Percentiles rank a stretch among this genome's conserved stretches.
phyloP scores from a whole-genome alignment of 2,329 filamentous ascomycete species.

The Penicillium sp. region DNA sequence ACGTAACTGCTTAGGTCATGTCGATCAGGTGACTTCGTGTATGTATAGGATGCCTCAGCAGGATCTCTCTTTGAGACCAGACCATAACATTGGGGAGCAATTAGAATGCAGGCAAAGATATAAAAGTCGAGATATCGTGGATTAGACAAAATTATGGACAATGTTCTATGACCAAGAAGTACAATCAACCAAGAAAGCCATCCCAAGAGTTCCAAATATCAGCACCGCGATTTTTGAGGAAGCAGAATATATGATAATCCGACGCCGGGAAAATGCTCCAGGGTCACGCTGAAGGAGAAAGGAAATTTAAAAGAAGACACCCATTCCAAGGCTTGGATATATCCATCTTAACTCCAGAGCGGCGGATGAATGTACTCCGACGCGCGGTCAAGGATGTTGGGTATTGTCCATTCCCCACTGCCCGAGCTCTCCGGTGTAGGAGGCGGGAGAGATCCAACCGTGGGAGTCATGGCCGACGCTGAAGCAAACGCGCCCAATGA shows the following conservation, averaged over 20 bases:
- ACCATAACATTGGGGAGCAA: no score
- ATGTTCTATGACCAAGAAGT: not conserved
- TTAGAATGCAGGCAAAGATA: no score
- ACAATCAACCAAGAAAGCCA: not conserved
- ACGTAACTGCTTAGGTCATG: no score
- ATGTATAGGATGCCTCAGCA: no score
- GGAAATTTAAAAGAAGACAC: not conserved
- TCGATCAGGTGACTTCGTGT: no score
- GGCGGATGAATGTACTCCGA: conserved; percentile 48
- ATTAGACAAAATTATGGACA: conserved; percentile 4
- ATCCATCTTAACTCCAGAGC: conserved; percentile 34
- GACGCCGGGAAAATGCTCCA: conserved; percentile 9
- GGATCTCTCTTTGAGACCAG: no score
- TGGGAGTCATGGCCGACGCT: conserved; percentile 30
- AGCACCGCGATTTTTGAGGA: not conserved
- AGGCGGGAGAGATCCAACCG: conserved; percentile 37
- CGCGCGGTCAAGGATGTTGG: conserved; percentile 44
- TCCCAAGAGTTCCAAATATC: not conserved
- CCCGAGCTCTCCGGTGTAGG: conserved; percentile 47
- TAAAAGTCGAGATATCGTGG: not conserved
- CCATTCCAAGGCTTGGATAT: not conserved
- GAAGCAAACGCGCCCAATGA: conserved; percentile 16
- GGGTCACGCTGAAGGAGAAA: conserved; percentile 8
- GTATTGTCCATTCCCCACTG: conserved; percentile 44
- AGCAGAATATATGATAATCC: not conserved